Conservation (phyloP, 768 basidiomycete genomes). For the Candolleomyces aberdarensis region DNA sequence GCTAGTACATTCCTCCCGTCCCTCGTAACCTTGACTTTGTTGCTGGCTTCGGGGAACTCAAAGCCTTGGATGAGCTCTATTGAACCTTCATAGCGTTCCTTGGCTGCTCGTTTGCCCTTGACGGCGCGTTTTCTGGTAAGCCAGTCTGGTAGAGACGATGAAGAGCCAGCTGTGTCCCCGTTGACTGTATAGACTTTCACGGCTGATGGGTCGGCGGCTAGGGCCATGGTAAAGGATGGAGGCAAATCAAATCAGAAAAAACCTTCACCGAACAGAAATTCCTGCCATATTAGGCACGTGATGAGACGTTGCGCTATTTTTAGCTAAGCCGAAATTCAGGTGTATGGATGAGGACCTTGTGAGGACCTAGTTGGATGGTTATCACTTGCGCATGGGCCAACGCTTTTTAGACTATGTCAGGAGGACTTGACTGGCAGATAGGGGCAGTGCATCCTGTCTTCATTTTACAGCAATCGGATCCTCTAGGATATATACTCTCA, state of each 20-base stretch:
- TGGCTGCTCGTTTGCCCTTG: conserved; percentile 62
- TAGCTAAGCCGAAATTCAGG: no score
- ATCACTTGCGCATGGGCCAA: no score
- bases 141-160: conserved; percentile 94
- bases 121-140: conserved; percentile 69
- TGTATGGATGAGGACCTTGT: background rate
- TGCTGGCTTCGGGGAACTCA: conserved; percentile 96
- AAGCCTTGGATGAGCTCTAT: conserved; percentile 94
- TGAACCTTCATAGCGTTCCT: conserved; percentile 78
- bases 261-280: no score
- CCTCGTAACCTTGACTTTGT: conserved; percentile 82
- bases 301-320: background rate
- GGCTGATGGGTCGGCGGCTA: conserved; percentile 23
- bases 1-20: conserved; percentile 93
- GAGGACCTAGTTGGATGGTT: no score
- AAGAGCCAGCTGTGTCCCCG: conserved; percentile 82
- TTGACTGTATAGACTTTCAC: conserved; percentile 96
- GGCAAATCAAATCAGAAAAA: background rate
- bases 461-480: no score
- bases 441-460: no score
- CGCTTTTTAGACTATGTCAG: no score
- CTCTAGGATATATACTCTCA: background rate
- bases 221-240: background rate
- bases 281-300: background rate
- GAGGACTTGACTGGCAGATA: no score